Evolutionary conservation across 2,329 filamentous ascomycete genomes (phyloP).

Genomic region (Penicillium sp.): DNA sequence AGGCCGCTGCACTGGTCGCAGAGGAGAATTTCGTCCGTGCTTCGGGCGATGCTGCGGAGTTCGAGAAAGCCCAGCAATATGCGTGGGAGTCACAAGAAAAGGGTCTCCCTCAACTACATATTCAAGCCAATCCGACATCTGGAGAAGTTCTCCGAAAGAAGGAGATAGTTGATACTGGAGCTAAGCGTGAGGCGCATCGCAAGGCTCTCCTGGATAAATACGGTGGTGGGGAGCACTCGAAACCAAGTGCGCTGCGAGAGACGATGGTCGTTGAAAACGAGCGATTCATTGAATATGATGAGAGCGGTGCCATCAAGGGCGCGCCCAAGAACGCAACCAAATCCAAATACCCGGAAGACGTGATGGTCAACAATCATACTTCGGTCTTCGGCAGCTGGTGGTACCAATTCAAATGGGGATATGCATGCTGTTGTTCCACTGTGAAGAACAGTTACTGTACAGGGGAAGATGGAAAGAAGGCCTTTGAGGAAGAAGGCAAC

Average conservation of each 20-base stretch:
- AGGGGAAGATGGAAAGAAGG: constrained; percentile 79
- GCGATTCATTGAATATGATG: constrained; percentile 90
- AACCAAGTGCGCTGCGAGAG: constrained; percentile 63
- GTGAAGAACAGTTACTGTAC: constrained; percentile 98
- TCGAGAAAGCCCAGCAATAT: constrained; percentile 83
- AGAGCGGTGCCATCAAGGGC: constrained; percentile 86
- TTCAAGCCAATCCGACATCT: constrained; percentile 95
- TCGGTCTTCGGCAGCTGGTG: constrained; percentile 98
- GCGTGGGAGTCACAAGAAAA: constrained; percentile 95
- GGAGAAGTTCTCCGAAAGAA: constrained; percentile 82
- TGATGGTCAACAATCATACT: constrained; percentile 85
- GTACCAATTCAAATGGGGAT: constrained; percentile 93
- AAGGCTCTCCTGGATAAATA: constrained; percentile 79
- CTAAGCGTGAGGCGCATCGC: constrained; percentile 65
- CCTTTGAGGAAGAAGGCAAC: constrained; percentile 73
- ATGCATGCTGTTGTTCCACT: constrained; percentile 88
- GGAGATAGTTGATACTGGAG: constrained; percentile 70
- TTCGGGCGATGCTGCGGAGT: constrained; percentile 88
- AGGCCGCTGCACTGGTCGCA: constrained; percentile 77
- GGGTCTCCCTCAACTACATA: constrained; percentile 74
- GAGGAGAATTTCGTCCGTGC: constrained; percentile 90
- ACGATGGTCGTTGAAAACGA: constrained; percentile 77
- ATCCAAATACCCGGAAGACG: constrained; percentile 89
- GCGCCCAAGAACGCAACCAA: constrained; percentile 71
- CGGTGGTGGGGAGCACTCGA: constrained; percentile 64